phyloP scores from a whole-genome alignment of 306 rosid species.

The Carpinus viminea region DNA sequence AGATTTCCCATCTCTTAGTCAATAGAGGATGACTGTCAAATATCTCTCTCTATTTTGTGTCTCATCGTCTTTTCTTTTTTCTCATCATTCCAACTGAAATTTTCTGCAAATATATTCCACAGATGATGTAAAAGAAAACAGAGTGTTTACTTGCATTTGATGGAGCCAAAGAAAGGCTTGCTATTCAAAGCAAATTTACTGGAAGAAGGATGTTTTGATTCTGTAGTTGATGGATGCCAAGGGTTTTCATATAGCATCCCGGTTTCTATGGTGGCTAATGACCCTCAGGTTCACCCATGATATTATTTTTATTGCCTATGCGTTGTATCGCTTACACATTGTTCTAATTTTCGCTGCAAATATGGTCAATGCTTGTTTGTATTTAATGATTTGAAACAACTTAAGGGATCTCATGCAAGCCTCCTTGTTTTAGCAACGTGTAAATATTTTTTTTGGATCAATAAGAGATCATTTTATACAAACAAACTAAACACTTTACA shows the following conservation, averaged over 20 bases:
- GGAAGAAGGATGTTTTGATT: constrained; percentile 23
- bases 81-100: too few relatives aligned
- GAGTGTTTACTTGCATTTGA: constrained; percentile 30
- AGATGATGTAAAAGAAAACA: constrained; percentile 34
- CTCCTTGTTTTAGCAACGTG: background rate
- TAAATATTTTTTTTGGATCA: background rate
- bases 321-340: background rate
- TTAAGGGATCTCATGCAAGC: background rate
- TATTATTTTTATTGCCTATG: background rate
- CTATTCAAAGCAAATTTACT: constrained; percentile 14
- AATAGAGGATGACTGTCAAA: background rate
- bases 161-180: constrained; percentile 38
- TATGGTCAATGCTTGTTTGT: background rate
- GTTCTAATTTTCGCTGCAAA: background rate
- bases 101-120: background rate
- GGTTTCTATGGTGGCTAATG: background rate
- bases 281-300: background rate
- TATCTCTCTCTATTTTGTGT: background rate
- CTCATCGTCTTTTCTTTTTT: background rate
- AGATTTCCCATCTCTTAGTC: background rate
- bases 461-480: background rate
- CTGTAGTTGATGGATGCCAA: constrained; percentile 9
- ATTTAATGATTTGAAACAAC: background rate
- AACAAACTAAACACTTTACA: background rate
- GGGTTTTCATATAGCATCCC: constrained; percentile 21